phyloP scores from a whole-genome alignment of 495 filamentous ascomycete species.

The Aspergillus affinis region DNA sequence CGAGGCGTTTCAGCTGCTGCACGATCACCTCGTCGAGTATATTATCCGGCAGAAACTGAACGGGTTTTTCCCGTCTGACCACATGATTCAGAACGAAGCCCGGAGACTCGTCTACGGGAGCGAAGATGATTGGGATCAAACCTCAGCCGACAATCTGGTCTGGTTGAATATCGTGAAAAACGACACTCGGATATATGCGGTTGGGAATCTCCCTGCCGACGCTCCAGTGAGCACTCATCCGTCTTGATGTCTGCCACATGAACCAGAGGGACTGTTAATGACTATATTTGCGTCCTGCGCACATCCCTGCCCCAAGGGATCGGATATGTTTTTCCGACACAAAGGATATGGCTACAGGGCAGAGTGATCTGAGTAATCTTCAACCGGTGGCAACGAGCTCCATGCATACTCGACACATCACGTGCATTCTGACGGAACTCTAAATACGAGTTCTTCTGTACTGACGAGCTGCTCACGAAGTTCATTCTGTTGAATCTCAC shows the following conservation, averaged over 20 bases:
- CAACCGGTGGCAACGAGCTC: not conserved
- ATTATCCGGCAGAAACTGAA: slow-evolving; percentile 16
- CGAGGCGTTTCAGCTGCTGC: slow-evolving; percentile 14
- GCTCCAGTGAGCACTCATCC: not conserved
- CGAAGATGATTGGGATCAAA: slow-evolving; percentile 65
- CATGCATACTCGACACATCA: not conserved
- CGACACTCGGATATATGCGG: not conserved
- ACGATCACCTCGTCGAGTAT: slow-evolving; percentile 24
- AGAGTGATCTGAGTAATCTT: not conserved
- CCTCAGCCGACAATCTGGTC: slow-evolving; percentile 55
- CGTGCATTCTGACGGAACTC: not conserved
- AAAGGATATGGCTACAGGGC: too few species aligned
- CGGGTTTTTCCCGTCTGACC: slow-evolving; percentile 25
- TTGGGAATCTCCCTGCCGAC: not conserved
- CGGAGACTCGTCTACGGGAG: slow-evolving; percentile 58
- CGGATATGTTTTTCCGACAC: too few species aligned
- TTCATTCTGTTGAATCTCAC: not conserved
- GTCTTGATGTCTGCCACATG: not conserved
- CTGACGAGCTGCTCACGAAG: not conserved
- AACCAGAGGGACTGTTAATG: not conserved
- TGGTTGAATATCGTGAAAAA: slow-evolving; percentile 41
- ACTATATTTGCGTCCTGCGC: not conserved
- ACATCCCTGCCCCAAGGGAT: not conserved
- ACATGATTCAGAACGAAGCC: slow-evolving; percentile 41
- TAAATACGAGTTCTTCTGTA: not conserved